Evolutionary conservation across 202 grass and related monocot species (phyloP).

Genomic region (Carex arenaria): DNA sequence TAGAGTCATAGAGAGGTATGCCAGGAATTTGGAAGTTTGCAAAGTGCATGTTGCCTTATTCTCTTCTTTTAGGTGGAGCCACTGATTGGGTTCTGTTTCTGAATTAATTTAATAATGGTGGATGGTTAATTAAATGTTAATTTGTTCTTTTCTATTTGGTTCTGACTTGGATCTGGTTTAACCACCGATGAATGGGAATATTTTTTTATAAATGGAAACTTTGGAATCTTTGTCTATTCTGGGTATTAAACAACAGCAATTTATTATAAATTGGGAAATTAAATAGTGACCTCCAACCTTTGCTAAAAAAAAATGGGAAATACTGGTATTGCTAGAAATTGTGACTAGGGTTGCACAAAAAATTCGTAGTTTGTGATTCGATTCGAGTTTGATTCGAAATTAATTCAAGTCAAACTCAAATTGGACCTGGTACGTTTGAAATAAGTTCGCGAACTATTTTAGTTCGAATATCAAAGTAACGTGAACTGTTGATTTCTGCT

Average conservation of each 20-base stretch:
- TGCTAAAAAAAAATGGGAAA: not conserved
- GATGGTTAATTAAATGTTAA: not conserved
- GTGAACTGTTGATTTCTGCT: no score
- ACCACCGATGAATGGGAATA: not conserved
- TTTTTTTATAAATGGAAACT: constrained; percentile 7
- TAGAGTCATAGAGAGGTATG: not conserved
- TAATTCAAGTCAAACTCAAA: no score
- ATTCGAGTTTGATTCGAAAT: no score
- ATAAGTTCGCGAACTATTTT: no score
- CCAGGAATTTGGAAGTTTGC: constrained; percentile 4
- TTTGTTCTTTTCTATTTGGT: not conserved
- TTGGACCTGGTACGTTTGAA: no score
- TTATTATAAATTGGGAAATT: not conserved
- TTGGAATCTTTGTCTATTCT: not conserved
- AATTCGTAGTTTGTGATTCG: no score
- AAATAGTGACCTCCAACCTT: no score
- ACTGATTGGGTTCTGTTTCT: not conserved
- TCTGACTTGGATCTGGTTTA: constrained; percentile 19
- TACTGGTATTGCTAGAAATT: not conserved
- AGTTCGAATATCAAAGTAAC: no score
- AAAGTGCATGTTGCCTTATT: constrained; percentile 5
- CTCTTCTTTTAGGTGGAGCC: not conserved
- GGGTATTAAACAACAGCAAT: not conserved
- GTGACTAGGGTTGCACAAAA: no score
- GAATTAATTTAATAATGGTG: not conserved